A percentile compares a stretch with the other conserved stretches of the same genome.
phyloP scores from a whole-genome alignment of 2,329 filamentous ascomycete genomes.

The Podosphaera fusca region DNA sequence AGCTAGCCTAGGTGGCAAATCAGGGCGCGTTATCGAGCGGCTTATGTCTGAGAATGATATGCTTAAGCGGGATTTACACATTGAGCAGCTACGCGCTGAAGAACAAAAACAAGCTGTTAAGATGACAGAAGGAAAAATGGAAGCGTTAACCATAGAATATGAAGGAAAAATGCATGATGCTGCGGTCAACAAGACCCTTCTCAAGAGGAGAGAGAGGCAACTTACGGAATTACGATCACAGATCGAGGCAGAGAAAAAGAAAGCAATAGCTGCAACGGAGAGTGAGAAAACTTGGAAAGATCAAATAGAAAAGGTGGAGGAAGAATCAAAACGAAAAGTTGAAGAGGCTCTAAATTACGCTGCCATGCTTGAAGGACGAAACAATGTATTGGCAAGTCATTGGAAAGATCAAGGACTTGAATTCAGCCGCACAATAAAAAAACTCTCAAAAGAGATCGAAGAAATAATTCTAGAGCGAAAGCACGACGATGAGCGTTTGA shows the following conservation, averaged over 20 bases:
- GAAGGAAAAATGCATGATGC: conserved; percentile 46
- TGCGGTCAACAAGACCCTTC: conserved; percentile 45
- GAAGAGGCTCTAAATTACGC: conserved; percentile 42
- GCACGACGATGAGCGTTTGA: conserved; percentile 38
- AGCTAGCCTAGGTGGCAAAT: conserved; percentile 43
- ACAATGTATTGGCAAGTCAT: conserved; percentile 41
- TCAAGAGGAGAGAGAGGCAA: conserved; percentile 52
- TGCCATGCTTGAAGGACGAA: conserved; percentile 44
- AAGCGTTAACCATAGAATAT: conserved; percentile 42
- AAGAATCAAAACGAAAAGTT: conserved; percentile 36
- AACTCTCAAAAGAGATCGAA: conserved; percentile 30
- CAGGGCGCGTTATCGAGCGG: conserved; percentile 56
- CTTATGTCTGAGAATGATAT: conserved; percentile 62
- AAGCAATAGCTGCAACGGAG: conserved; percentile 33
- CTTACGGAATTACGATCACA: conserved; percentile 42
- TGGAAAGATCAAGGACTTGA: conserved; percentile 43
- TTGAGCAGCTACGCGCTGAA: conserved; percentile 40
- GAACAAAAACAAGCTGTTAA: conserved; percentile 47
- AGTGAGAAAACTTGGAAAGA: conserved; percentile 38
- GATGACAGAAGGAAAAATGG: conserved; percentile 48
- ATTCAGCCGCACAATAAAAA: conserved; percentile 27
- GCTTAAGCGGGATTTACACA: conserved; percentile 47
- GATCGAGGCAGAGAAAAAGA: conserved; percentile 39
- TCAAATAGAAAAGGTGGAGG: conserved; percentile 37
- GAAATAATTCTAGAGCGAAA: conserved; percentile 29